Evolutionary conservation across 208 protist genomes (phyloP).

Genomic region (Strigomonas galati): DNA sequence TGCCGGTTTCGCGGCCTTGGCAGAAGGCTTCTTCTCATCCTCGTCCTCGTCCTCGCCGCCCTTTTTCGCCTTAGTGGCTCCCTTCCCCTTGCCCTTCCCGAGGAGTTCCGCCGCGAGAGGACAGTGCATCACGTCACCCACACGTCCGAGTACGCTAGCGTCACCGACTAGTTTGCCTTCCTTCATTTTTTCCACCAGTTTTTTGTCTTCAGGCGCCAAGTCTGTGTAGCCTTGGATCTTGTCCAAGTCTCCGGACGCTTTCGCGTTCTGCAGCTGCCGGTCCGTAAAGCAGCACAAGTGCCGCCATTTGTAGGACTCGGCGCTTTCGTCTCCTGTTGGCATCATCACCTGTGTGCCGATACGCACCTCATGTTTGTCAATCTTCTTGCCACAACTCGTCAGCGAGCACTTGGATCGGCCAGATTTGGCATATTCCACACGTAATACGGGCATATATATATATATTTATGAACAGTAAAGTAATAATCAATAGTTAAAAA

Average conservation of each 20-base stretch:
- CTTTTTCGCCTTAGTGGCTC: background rate
- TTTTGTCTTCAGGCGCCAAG: slow-evolving; percentile 50
- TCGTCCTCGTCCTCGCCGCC: slow-evolving; percentile 8
- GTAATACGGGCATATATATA: slow-evolving; percentile 47
- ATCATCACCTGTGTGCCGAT: slow-evolving; percentile 66
- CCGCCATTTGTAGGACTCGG: slow-evolving; percentile 67
- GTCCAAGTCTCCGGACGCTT: slow-evolving; percentile 45
- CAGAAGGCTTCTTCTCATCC: background rate
- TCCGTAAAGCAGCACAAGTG: slow-evolving; percentile 87
- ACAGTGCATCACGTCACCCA: slow-evolving; percentile 70
- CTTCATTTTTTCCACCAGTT: slow-evolving; percentile 59
- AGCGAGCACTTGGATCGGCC: slow-evolving; percentile 58
- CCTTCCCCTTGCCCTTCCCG: slow-evolving; percentile 18
- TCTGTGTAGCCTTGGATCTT: slow-evolving; percentile 60
- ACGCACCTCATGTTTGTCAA: slow-evolving; percentile 76
- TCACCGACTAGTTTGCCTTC: slow-evolving; percentile 49
- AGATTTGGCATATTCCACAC: slow-evolving; percentile 77
- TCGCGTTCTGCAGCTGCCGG: slow-evolving; percentile 66
- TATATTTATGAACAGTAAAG: slow-evolving; percentile 1
- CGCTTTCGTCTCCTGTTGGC: slow-evolving; percentile 36
- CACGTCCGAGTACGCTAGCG: slow-evolving; percentile 41
- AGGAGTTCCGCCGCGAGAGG: slow-evolving; percentile 19
- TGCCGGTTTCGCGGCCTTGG: slow-evolving; percentile 1
- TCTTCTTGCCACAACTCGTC: slow-evolving; percentile 45
- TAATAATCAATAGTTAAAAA: no score